Evolutionary conservation across 75 land plant genomes (phyloP).

Genomic region (Cunninghamia lanceolata): DNA sequence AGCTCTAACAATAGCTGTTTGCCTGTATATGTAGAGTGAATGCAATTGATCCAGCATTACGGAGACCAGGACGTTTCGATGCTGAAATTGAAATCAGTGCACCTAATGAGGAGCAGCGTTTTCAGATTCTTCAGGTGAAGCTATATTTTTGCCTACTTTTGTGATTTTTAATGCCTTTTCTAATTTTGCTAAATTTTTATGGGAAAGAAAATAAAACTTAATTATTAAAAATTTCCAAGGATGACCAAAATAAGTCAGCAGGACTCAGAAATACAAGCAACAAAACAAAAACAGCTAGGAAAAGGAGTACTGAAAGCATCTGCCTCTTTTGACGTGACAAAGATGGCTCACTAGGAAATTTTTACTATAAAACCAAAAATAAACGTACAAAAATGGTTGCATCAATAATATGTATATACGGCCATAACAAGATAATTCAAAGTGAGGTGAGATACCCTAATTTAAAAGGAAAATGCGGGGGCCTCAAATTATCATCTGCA

Average conservation of each 20-base stretch:
- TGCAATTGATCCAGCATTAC: constrained; percentile 86
- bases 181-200: background rate
- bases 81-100: constrained; percentile 72
- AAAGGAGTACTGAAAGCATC: no score
- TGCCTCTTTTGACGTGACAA: no score
- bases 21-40: constrained; percentile 45
- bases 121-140: constrained; percentile 72
- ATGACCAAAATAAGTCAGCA: no score
- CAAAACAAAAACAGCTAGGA: no score
- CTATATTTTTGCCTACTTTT: background rate
- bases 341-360: no score
- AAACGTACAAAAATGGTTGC: no score
- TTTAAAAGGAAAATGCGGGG: background rate
- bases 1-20: background rate
- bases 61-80: constrained; percentile 91
- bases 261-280: no score
- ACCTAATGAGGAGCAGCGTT: constrained; percentile 76
- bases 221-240: no score
- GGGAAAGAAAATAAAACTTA: background rate
- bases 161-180: background rate
- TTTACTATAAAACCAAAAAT: no score
- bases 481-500: background rate
- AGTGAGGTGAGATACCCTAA: no score
- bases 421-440: no score
- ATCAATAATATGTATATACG: no score